Base-by-base conservation (phyloP, 192 early-diverging fungal species). In the Phlyctochytrium arcticum region DNA sequence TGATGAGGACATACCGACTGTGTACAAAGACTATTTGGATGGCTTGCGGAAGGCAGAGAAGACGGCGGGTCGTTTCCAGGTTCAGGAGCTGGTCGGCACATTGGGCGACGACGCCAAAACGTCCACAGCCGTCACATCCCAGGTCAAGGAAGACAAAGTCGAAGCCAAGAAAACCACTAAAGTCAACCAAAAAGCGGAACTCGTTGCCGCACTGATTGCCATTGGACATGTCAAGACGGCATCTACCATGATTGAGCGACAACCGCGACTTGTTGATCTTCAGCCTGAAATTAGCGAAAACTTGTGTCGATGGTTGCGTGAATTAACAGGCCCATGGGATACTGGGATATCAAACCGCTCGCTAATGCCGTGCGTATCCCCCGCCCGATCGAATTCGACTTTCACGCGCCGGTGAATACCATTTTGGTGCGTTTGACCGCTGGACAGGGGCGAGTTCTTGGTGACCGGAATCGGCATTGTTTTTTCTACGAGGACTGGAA, bases 401-500 rank as follows among this genome's bases (percentile, higher is more conserved):
- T 65, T 35, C 51, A 54, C n/a, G 57, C 62, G 23, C 47, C 62
- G 4, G 48, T 66, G 23, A 71, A 76, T 29, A 69, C 74, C n/a
- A 66, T 70, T 30, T 67, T 49, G 44, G 29, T 56, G 6, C 62
- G 59, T 31, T 12, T 60, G 19, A 34, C 53, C 36, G 61, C 66
- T 17, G 3, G 48, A 1, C 36, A 48, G 51, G 67, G 69, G 12
- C 36, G 55, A 39, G 62, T 64, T 12, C 55, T 31, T 19, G 36
- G 48, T 15, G 79, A 76, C 7, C 29, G 60, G n/a, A 62, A 58
- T 27, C 7, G 60, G 17, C 30, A 61, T 54, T 59, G 67, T 17
- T 90, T 85, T 47, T 89, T 90, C 58, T 90, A 86, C 48, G 57
- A 54, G 3, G 33, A 66, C 6, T 90, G 89, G 89, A 67, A 71